Base-by-base conservation (phyloP, 2,329 filamentous ascomycete species). In the Aspergillus bombycis region DNA sequence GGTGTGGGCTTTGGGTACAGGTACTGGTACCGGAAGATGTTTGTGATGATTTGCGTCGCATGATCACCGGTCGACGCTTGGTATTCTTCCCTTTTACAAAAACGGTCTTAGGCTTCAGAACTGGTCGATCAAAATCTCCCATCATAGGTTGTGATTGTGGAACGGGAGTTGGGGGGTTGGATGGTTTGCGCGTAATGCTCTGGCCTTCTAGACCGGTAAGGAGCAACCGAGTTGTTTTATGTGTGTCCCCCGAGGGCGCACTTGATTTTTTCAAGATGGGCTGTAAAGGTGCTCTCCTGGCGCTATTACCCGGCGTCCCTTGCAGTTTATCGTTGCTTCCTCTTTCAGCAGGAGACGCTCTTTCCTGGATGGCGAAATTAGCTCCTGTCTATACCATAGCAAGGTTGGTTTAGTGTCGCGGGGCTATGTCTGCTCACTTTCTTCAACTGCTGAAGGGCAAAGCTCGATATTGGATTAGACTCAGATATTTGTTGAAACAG, bases 401-500 rank as follows among this genome's bases (percentile, higher is more conserved):
- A 28, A 38, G 16, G n/a, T 34, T 14, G 11, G 4, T 19, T 23
- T 38, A 3, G 16, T 38, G 30, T 2, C 21, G 14, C 1, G 16
- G 16, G 5, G 16, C 11, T 14, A 38, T 26, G n/a, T 10, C 19
- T 32, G 12, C 52, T 55, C 64, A 66, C 70, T 68, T 58, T 58
- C 43, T 41, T 65, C 48, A 50, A 62, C 65, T 60, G 68, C 65
- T 55, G 48, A 12, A 38, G 60, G 12, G 45, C 10, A 67, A 66
- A 43, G 61, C 63, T 63, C 69, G 69, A 53, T 5, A 67, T 50
- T n/a, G 68, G 60, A 41, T 65, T 70, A 21, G 75, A 73, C 57
- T 79, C 74, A 48, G 78, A 76, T 58, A 85, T 82, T 56, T 76
- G 73, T 53, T 78, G 71, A 54, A 84, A 84, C 52, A 84, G 70